Percentiles rank a stretch among this genome's conserved stretches.
These are phyloP conservation scores for Fomitopsis serialis DNA, from an alignment of 768 basidiomycete species.

Conservation along the genomic window DNA sequence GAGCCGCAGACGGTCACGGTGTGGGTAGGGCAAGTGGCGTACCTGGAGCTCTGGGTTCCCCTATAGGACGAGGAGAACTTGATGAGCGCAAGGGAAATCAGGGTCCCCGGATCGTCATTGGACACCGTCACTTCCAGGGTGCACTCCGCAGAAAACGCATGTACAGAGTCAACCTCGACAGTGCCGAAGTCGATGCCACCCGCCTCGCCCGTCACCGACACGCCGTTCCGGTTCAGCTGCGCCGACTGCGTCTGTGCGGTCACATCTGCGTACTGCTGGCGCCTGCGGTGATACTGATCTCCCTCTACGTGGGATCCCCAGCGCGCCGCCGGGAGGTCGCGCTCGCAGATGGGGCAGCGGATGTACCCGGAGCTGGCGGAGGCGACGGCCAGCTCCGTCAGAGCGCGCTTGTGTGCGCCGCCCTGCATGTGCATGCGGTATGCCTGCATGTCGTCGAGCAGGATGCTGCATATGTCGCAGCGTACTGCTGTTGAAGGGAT, in stretches of 20 bases:
- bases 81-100: background rate
- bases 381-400: background rate
- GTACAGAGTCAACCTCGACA: conserved; percentile 31
- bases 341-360: background rate
- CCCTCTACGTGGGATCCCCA: background rate
- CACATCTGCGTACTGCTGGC: background rate
- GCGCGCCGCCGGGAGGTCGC: background rate
- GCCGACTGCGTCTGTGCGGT: background rate
- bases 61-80: conserved; percentile 7
- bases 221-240: conserved; percentile 20
- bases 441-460: background rate
- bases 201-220: conserved; percentile 29
- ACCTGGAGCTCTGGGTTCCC: background rate
- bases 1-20: too few relatives aligned
- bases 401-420: background rate
- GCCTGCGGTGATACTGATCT: background rate
- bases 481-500: background rate
- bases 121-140: conserved; percentile 8
- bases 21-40: background rate
- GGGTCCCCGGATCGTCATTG: conserved; percentile 1
- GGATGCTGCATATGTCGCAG: background rate
- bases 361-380: background rate
- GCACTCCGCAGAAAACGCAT: conserved; percentile 6
- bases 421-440: background rate
- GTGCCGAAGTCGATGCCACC: conserved; percentile 43